Percentiles rank a stretch among this genome's conserved stretches.
Conservation (phyloP, 1,139 yeast genomes). For the Candida gigantensis region DNA sequence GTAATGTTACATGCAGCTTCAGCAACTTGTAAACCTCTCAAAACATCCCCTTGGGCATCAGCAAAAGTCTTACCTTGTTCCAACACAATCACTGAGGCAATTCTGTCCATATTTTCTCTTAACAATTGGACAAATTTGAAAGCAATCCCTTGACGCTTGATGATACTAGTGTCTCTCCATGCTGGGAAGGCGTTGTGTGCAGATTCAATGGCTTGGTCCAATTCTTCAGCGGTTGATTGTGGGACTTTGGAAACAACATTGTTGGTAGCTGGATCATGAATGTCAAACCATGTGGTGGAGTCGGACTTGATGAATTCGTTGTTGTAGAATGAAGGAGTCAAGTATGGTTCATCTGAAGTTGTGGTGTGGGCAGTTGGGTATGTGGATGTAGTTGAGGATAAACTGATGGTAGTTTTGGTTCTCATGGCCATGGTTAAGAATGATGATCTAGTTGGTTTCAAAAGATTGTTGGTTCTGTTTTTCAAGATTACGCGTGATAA, state of each 20-base stretch:
- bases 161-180: constrained; percentile 61
- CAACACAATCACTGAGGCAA: constrained; percentile 70
- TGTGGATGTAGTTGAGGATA: constrained; percentile 32
- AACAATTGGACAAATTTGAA: constrained; percentile 71
- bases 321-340: constrained; percentile 60
- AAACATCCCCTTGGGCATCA: constrained; percentile 79
- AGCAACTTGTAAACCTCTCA: constrained; percentile 80
- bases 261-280: constrained; percentile 79
- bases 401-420: constrained; percentile 25
- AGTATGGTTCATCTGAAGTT: constrained; percentile 39
- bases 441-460: constrained; percentile 5
- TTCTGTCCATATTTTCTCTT: constrained; percentile 66
- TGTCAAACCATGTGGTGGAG: constrained; percentile 64
- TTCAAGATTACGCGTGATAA: constrained; percentile 14
- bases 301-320: constrained; percentile 59
- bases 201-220: constrained; percentile 65
- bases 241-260: constrained; percentile 68
- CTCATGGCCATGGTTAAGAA: constrained; percentile 15
- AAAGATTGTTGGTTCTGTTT: constrained; percentile 6
- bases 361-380: constrained; percentile 53
- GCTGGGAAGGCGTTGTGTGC: constrained; percentile 62
- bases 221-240: constrained; percentile 67
- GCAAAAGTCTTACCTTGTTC: constrained; percentile 82
- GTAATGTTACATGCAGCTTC: constrained; percentile 67
- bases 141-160: constrained; percentile 74